These are phyloP conservation scores for Cenchrus purpureus DNA, from an alignment of 176 grass and related monocot genomes.

Conservation along the genomic window DNA sequence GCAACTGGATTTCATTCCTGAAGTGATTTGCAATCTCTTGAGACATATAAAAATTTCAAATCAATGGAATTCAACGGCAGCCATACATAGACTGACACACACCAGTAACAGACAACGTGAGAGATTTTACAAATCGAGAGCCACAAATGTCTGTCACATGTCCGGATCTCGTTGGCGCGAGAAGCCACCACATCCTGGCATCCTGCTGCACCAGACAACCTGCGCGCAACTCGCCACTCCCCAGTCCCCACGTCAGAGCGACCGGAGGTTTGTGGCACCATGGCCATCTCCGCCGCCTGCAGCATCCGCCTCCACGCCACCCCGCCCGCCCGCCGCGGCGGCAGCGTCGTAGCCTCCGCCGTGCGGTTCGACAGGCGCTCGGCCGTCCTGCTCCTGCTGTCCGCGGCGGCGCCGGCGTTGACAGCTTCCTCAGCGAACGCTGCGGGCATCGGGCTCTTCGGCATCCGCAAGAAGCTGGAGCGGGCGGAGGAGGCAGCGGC, in stretches of 20 bases:
- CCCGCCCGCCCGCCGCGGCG: background rate
- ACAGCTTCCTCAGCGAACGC: slow-evolving; percentile 43
- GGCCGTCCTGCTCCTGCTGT: slow-evolving; percentile 65
- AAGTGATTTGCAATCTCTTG: background rate
- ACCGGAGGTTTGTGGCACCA: slow-evolving; percentile 33
- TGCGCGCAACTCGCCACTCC: slow-evolving; percentile 39
- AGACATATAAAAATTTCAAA: background rate
- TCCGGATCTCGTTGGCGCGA: slow-evolving; percentile 8
- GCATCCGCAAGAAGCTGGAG: slow-evolving; percentile 81
- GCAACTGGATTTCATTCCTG: background rate
- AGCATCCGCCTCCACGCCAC: slow-evolving; percentile 43
- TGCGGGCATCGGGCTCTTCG: slow-evolving; percentile 70
- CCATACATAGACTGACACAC: background rate
- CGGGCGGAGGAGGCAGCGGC: slow-evolving; percentile 58
- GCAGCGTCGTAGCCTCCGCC: slow-evolving; percentile 28
- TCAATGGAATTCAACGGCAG: background rate
- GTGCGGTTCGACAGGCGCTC: slow-evolving; percentile 53
- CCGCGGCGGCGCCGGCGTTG: slow-evolving; percentile 24
- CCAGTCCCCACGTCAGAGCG: background rate
- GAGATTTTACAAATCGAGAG: background rate
- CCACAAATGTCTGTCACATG: background rate
- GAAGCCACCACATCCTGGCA: slow-evolving; percentile 37
- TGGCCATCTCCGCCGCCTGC: slow-evolving; percentile 54
- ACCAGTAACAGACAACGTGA: background rate
- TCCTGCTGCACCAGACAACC: background rate